phyloP scores from a whole-genome alignment of 345 rosid genomes.

The Cardamine resedifolia region DNA sequence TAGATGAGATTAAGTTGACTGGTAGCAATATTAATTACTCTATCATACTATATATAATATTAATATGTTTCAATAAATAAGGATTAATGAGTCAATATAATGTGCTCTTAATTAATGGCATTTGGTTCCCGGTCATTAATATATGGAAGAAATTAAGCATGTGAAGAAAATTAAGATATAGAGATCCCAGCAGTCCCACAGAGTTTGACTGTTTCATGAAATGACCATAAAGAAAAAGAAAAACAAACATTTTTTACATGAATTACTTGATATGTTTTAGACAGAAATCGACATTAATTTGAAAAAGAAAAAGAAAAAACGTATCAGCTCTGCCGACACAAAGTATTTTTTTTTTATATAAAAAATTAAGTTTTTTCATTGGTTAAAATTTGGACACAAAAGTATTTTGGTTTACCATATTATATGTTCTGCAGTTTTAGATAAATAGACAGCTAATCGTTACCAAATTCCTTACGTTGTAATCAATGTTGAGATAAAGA shows the following conservation, averaged over 20 bases:
- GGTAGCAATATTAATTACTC: neutral
- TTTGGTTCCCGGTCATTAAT: neutral
- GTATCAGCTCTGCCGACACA: neutral
- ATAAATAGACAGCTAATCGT: neutral
- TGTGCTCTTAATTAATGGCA: neutral
- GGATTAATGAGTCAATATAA: neutral
- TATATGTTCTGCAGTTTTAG: neutral
- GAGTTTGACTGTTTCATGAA: neutral
- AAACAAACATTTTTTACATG: neutral
- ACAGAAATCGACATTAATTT: neutral
- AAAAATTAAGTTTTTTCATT: too few relatives aligned
- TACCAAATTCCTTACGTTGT: neutral
- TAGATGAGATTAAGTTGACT: neutral
- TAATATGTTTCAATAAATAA: neutral
- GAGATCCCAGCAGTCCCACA: neutral
- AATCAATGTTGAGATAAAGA: neutral
- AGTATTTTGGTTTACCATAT: neutral
- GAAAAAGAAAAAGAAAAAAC: neutral
- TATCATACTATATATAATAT: too few relatives aligned
- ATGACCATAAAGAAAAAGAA: neutral
- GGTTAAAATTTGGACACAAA: too few relatives aligned
- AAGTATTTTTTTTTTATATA: too few relatives aligned
- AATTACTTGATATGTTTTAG: neutral
- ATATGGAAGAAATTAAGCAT: neutral
- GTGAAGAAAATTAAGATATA: neutral